phyloP scores from a whole-genome alignment of 768 basidiomycete genomes.

The Crassisporium funariophilum region DNA sequence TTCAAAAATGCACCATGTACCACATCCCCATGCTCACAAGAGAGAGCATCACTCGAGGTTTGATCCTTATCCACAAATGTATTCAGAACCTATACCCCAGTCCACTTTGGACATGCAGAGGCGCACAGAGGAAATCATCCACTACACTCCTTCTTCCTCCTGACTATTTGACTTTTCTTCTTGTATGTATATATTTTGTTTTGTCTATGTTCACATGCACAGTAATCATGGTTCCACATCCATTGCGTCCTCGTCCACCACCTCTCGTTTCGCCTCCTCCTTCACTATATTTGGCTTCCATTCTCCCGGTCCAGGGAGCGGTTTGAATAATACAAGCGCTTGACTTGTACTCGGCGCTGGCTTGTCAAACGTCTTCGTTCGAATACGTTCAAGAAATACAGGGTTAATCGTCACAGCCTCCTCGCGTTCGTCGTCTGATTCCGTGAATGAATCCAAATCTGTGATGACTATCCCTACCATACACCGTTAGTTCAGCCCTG shows the following conservation, averaged over 20 bases:
- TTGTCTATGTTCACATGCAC: slow-evolving; percentile 14
- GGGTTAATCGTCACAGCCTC: slow-evolving; percentile 41
- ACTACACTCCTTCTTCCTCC: slow-evolving; percentile 40
- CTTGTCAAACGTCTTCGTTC: slow-evolving; percentile 26
- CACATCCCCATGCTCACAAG: slow-evolving; percentile 78
- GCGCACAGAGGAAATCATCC: slow-evolving; percentile 50
- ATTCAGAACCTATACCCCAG: slow-evolving; percentile 35
- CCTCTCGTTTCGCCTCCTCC: slow-evolving; percentile 13
- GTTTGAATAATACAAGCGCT: slow-evolving; percentile 59
- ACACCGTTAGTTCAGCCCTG: not conserved
- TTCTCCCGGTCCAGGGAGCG: slow-evolving; percentile 34
- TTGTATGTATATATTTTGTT: slow-evolving; percentile 24
- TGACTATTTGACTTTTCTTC: slow-evolving; percentile 13
- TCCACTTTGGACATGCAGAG: slow-evolving; percentile 39
- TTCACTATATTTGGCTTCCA: slow-evolving; percentile 14
- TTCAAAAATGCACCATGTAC: slow-evolving; percentile 76
- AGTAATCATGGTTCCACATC: slow-evolving; percentile 45
- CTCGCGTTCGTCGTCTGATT: slow-evolving; percentile 42
- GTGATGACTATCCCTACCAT: slow-evolving; percentile 63
- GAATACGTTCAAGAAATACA: slow-evolving; percentile 48
- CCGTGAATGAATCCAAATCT: slow-evolving; percentile 53
- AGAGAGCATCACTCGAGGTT: slow-evolving; percentile 63
- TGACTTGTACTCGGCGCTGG: slow-evolving; percentile 30
- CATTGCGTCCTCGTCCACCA: slow-evolving; percentile 49
- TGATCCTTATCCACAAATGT: slow-evolving; percentile 37